Evolutionary conservation across 1,139 yeast species (phyloP).

Genomic region (Pichiaceae sp.): DNA sequence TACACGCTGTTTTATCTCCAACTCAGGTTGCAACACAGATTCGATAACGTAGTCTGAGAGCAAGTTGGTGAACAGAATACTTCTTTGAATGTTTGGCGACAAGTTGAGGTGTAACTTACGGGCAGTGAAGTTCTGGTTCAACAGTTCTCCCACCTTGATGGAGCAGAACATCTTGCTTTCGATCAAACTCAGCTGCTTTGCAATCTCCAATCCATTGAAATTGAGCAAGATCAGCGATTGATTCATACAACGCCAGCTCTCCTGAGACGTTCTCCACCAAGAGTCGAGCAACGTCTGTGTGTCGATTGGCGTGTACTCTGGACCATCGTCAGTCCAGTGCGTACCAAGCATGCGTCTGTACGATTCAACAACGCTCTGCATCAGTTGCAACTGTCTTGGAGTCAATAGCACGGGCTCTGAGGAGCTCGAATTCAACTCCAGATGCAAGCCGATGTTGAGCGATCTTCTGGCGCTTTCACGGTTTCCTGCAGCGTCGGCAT

Average conservation of each 20-base stretch:
- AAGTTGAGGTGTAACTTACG: conserved; percentile 53
- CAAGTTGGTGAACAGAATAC: conserved; percentile 69
- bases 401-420: conserved; percentile 20
- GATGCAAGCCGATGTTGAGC: conserved; percentile 16
- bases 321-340: conserved; percentile 30
- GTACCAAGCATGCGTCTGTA: conserved; percentile 41
- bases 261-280: conserved; percentile 30
- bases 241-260: conserved; percentile 24
- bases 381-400: conserved; percentile 31
- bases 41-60: conserved; percentile 79
- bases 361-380: conserved; percentile 38
- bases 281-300: conserved; percentile 24
- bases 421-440: conserved; percentile 19
- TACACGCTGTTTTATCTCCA: conserved; percentile 40
- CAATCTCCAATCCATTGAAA: conserved; percentile 72
- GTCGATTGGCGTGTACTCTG: conserved; percentile 17
- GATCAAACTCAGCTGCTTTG: conserved; percentile 75
- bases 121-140: conserved; percentile 64
- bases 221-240: conserved; percentile 47
- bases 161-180: conserved; percentile 66
- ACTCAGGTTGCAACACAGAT: conserved; percentile 51
- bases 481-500: conserved; percentile 17
- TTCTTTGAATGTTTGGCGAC: conserved; percentile 67
- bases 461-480: conserved; percentile 13
- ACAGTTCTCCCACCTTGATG: conserved; percentile 63